These are phyloP conservation scores for Penicillium concentricum DNA, from an alignment of 2,329 filamentous ascomycete genomes.

Conservation along the genomic window DNA sequence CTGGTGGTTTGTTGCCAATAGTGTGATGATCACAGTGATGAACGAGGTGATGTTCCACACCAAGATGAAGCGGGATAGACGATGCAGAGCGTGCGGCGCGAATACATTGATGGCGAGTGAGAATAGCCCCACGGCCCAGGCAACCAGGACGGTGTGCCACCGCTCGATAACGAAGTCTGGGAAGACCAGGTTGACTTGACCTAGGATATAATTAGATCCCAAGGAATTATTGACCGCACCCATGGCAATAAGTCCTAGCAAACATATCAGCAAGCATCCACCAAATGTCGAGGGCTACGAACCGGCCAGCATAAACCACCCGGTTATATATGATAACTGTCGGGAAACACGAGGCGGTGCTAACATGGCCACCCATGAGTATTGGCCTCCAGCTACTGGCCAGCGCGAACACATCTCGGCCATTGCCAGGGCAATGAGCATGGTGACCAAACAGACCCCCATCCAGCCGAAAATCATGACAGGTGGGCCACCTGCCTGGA, in stretches of 20 bases:
- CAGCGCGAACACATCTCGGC: constrained; percentile 57
- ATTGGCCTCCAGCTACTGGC: constrained; percentile 55
- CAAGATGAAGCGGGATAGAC: constrained; percentile 50
- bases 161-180: constrained; percentile 52
- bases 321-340: constrained; percentile 43
- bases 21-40: constrained; percentile 51
- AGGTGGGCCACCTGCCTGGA: constrained; percentile 54
- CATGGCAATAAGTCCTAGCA: constrained; percentile 44
- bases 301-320: constrained; percentile 48
- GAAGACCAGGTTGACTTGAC: constrained; percentile 53
- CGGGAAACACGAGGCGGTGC: constrained; percentile 48
- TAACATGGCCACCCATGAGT: constrained; percentile 55
- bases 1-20: constrained; percentile 53
- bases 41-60: constrained; percentile 56
- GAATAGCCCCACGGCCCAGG: constrained; percentile 49
- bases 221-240: constrained; percentile 56
- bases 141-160: constrained; percentile 56
- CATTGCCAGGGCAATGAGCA: constrained; percentile 55
- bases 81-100: constrained; percentile 51
- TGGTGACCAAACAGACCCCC: constrained; percentile 49
- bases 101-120: constrained; percentile 50
- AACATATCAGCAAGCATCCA: background rate
- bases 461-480: constrained; percentile 59
- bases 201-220: constrained; percentile 55
- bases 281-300: constrained; percentile 7